Evolutionary conservation across 2,329 filamentous ascomycete genomes (phyloP), one percentile per base, ranked within the genome.

Genomic region (Leptographium galeiforme): DNA sequence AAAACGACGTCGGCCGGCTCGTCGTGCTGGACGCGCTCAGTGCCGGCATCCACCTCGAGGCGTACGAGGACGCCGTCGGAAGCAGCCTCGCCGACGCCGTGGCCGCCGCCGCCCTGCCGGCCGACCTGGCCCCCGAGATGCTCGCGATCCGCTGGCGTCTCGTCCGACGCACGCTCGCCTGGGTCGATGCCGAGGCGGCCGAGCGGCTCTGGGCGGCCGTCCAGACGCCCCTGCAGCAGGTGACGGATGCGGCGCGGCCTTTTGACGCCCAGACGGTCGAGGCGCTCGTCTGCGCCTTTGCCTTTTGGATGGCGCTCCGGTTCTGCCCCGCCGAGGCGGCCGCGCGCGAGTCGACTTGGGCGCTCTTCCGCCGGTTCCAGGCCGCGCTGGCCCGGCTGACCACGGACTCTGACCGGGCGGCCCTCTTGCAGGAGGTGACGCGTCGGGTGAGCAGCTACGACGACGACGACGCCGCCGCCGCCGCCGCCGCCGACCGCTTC

Each of bases 21-120:
- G 61, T 74, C 6, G 68, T 77, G 30, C 58, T 73, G 11, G 68
- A 71, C 47, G 66, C 68, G 2, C 63, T 78, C 38, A 67, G 69
- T 0, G 62, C 67, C 25, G 72, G 72, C 4, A 59, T 77, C 8
- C 64, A 59, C 4, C 65, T 63, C 14, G 70, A 75, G 47, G 64
- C 70, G 2, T 72, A 69, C 19, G 62, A 70, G 6, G 72, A 77
- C 57, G 67, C 66, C 3, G 62, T 70, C 2, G 69, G 68, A 7
- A 64, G 62, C 25, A 65, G 63, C 48, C 61, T 76, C 4, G 67
- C 70, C 30, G 64, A 70, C 8, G 57, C 69, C 6, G 60, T 67
- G 1, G 64, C 44, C 4, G 16, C 58, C 16, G 51, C 4, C 14
- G 12, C 16, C 11, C 25, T 34, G 41, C 38, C 44, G 11, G 4